phyloP scores from a whole-genome alignment of 192 early-diverging fungal species.

The Martensiomyces pterosporus region DNA sequence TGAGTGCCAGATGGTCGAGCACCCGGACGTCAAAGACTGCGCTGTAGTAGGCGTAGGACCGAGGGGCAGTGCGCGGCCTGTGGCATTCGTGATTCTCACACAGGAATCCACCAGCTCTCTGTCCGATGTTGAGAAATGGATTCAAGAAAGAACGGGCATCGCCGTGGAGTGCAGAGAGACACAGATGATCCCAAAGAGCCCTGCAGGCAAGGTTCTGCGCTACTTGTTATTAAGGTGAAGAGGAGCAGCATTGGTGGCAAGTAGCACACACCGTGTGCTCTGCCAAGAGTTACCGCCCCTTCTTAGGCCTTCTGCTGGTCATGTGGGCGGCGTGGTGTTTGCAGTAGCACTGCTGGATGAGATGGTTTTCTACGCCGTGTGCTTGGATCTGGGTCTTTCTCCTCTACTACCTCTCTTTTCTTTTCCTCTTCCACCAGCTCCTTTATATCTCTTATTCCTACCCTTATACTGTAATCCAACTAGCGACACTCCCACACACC shows the following conservation, averaged over 20 bases:
- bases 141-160: not conserved
- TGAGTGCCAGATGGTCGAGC: constrained; percentile 61
- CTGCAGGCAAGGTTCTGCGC: constrained; percentile 28
- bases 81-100: constrained; percentile 14
- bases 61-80: constrained; percentile 4
- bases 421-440: constrained; percentile 2
- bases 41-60: constrained; percentile 54
- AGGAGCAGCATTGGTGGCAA: not conserved
- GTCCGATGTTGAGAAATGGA: constrained; percentile 10
- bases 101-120: not conserved
- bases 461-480: too few species aligned
- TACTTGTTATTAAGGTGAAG: constrained; percentile 7
- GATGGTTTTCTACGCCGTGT: too few species aligned
- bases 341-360: too few species aligned
- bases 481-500: too few species aligned
- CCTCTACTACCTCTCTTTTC: not conserved
- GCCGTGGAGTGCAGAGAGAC: constrained; percentile 12
- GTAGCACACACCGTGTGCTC: too few species aligned
- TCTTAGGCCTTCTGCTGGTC: constrained; percentile 5
- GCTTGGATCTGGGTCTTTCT: not conserved
- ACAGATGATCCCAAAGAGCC: constrained; percentile 17
- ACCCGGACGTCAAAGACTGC: constrained; percentile 60
- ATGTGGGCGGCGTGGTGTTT: too few species aligned
- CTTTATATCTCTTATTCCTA: constrained; percentile 1
- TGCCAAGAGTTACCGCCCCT: not conserved